phyloP scores from a whole-genome alignment of 2,329 filamentous ascomycete genomes.

The Pseudocercospora fuligena region DNA sequence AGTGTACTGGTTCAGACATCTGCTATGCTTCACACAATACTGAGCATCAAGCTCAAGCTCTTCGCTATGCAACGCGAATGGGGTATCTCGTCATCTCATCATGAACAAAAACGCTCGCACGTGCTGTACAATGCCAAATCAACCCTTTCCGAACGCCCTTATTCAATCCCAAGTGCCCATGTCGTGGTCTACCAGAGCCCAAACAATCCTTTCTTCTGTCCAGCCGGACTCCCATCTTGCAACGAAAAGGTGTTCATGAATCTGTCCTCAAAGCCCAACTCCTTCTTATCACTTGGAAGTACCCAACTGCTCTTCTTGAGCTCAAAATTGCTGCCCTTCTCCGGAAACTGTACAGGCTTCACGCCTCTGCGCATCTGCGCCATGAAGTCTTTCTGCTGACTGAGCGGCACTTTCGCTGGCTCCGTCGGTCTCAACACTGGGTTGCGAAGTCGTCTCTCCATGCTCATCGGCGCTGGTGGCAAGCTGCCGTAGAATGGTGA shows the following conservation, averaged over 20 bases:
- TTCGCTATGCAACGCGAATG: not conserved
- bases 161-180: not conserved
- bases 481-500: slow-evolving; percentile 72
- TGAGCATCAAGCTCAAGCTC: not conserved
- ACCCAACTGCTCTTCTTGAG: slow-evolving; percentile 29
- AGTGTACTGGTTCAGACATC: not conserved
- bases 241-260: slow-evolving; percentile 27
- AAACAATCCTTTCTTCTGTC: slow-evolving; percentile 16
- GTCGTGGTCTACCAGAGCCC: slow-evolving; percentile 1
- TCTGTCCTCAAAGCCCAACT: slow-evolving; percentile 31
- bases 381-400: slow-evolving; percentile 60
- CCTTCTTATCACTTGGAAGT: slow-evolving; percentile 27
- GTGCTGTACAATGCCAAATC: not conserved
- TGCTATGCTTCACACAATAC: not conserved
- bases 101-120: not conserved
- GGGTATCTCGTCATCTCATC: slow-evolving; percentile 3
- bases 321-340: slow-evolving; percentile 29
- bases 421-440: slow-evolving; percentile 44
- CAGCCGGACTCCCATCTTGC: slow-evolving; percentile 17
- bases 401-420: slow-evolving; percentile 46
- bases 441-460: slow-evolving; percentile 66
- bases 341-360: slow-evolving; percentile 29
- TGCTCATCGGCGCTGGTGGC: slow-evolving; percentile 70
- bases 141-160: not conserved
- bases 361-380: slow-evolving; percentile 40